Conservation (phyloP, 352 stramenopile genomes). For the Blastocystis sp. region DNA sequence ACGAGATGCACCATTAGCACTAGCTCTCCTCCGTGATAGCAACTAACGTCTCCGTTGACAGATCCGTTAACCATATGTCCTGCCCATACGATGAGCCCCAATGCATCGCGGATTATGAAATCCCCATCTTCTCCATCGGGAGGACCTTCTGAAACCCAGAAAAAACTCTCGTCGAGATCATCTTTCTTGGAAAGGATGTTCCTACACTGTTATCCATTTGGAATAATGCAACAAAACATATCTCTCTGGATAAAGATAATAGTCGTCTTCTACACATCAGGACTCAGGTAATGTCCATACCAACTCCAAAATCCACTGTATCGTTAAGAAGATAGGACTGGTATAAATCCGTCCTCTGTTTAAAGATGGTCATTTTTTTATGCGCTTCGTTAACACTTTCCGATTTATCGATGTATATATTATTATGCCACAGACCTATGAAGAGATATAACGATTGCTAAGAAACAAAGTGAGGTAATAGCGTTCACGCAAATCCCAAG, state of each 20-base stretch:
- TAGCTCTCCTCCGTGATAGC: neutral
- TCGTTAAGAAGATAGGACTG: too few species aligned
- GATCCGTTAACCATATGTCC: neutral
- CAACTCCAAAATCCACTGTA: too few species aligned
- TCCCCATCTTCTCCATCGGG: neutral
- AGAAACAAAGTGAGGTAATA: too few species aligned
- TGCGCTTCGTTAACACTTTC: too few species aligned
- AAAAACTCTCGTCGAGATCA: neutral
- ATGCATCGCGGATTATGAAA: neutral
- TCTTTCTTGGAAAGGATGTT: neutral
- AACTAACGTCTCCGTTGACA: neutral
- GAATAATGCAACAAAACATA: neutral
- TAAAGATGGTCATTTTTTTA: too few species aligned
- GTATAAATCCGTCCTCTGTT: too few species aligned
- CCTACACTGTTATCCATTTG: neutral
- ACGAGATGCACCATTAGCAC: neutral
- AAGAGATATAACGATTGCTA: too few species aligned
- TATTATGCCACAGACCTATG: too few species aligned
- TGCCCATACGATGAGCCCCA: neutral
- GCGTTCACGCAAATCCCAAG: too few species aligned
- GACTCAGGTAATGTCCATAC: too few species aligned
- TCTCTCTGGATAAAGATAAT: neutral
- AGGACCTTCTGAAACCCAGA: neutral
- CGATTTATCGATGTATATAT: too few species aligned
- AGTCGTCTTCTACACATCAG: neutral